These are phyloP conservation scores for Azolla pinnata DNA, from an alignment of 75 land plant genomes.

Conservation along the genomic window DNA sequence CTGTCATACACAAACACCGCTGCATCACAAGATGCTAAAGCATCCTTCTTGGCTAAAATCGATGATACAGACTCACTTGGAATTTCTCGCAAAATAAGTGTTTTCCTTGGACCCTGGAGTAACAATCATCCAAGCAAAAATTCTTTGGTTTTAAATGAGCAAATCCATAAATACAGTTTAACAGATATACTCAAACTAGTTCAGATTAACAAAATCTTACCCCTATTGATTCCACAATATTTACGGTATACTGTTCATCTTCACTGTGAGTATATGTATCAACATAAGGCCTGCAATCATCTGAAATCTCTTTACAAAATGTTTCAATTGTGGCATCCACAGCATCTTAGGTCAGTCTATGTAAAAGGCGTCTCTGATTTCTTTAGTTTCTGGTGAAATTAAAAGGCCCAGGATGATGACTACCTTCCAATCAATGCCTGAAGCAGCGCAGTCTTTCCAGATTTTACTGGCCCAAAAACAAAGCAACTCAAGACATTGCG, in stretches of 20 bases:
- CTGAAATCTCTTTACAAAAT: too few species aligned
- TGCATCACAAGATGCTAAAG: slow-evolving; percentile 80
- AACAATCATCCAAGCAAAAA: neutral
- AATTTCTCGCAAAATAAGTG: slow-evolving; percentile 73
- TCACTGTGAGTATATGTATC: slow-evolving; percentile 50
- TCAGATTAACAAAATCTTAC: slow-evolving; percentile 32
- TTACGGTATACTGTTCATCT: slow-evolving; percentile 57
- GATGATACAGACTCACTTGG: slow-evolving; percentile 46
- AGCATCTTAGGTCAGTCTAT: too few species aligned
- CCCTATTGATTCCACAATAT: slow-evolving; percentile 55
- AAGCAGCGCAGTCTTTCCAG: slow-evolving; percentile 79
- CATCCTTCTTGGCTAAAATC: slow-evolving; percentile 56
- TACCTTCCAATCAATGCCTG: slow-evolving; percentile 82
- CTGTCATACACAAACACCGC: slow-evolving; percentile 94
- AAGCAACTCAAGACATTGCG: slow-evolving; percentile 82
- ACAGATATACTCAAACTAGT: neutral
- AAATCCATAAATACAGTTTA: neutral
- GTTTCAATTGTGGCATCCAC: too few species aligned
- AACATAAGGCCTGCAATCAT: slow-evolving; percentile 71
- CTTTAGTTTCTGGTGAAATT: too few species aligned
- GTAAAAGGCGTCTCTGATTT: too few species aligned
- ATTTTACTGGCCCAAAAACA: slow-evolving; percentile 78
- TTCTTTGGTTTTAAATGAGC: neutral
- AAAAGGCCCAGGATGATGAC: neutral
- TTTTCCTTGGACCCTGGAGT: slow-evolving; percentile 56